Percentiles rank a stretch among this genome's conserved stretches.
These are phyloP conservation scores for Crithidia bombi DNA, from an alignment of 208 protist genomes.

Conservation along the genomic window DNA sequence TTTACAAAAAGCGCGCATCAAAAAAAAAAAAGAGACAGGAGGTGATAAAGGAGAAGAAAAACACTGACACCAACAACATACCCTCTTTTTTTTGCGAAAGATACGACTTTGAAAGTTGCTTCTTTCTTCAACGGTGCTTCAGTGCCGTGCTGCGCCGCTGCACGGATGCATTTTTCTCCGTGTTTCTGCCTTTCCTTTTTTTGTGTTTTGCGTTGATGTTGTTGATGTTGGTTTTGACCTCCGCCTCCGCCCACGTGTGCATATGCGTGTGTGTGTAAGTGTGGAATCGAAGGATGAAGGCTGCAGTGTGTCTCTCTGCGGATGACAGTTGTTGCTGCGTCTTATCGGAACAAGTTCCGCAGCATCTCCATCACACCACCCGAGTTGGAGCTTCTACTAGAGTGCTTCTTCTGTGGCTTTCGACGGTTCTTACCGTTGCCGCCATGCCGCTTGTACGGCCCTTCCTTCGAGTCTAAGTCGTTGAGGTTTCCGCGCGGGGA, in stretches of 20 bases:
- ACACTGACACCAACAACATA: background rate
- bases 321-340: too few relatives aligned
- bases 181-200: too few relatives aligned
- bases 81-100: background rate
- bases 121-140: too few relatives aligned
- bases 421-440: conserved; percentile 3
- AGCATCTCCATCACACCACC: conserved; percentile 25
- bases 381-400: conserved; percentile 20
- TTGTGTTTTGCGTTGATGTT: too few relatives aligned
- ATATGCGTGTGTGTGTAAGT: too few relatives aligned
- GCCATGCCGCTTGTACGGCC: conserved; percentile 40
- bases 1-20: background rate
- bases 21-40: conserved; percentile 4
- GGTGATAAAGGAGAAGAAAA: background rate
- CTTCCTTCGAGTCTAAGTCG: conserved; percentile 6
- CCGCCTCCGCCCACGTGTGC: too few relatives aligned
- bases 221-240: too few relatives aligned
- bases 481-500: conserved; percentile 34
- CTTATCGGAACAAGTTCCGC: conserved; percentile 30
- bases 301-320: background rate
- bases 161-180: too few relatives aligned
- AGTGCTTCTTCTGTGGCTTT: conserved; percentile 8
- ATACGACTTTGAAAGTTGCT: too few relatives aligned
- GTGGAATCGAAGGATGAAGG: background rate
- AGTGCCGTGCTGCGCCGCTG: too few relatives aligned